Evolutionary conservation across 1,139 yeast genomes (phyloP).

Genomic region (Waltiozyma sp.): DNA sequence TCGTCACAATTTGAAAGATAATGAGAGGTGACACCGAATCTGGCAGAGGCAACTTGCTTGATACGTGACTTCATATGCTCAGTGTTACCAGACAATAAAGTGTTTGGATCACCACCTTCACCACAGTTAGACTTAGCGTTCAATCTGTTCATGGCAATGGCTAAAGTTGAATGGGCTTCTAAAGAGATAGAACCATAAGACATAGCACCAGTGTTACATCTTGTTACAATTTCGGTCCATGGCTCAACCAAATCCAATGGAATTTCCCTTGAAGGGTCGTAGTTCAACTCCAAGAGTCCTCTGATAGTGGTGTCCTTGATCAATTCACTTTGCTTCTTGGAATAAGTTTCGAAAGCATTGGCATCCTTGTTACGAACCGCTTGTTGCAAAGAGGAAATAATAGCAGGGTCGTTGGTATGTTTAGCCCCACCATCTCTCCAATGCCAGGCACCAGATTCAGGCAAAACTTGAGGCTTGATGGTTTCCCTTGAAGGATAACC

Average conservation of each 20-base stretch:
- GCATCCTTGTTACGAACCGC: constrained; percentile 96
- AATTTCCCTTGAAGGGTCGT: constrained; percentile 54
- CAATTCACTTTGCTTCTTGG: constrained; percentile 85
- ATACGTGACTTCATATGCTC: constrained; percentile 97
- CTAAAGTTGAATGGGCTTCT: constrained; percentile 96
- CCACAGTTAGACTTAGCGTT: constrained; percentile 98
- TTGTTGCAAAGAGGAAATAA: constrained; percentile 91
- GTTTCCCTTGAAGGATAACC: constrained; percentile 79
- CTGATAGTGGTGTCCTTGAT: constrained; percentile 87
- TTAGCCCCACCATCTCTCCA: constrained; percentile 99
- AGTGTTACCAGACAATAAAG: constrained; percentile 66
- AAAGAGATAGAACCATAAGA: constrained; percentile 96
- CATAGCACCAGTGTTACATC: constrained; percentile 99
- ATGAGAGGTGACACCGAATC: constrained; percentile 95
- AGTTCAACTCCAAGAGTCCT: constrained; percentile 88
- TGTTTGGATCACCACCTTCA: constrained; percentile 99
- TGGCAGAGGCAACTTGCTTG: constrained; percentile 95
- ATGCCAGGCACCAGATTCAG: constrained; percentile 95
- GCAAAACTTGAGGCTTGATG: constrained; percentile 54
- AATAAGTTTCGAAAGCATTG: constrained; percentile 81
- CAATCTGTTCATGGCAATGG: constrained; percentile 95
- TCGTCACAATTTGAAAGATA: constrained; percentile 95
- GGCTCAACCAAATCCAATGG: constrained; percentile 98
- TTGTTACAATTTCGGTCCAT: constrained; percentile 96
- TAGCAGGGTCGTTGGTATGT: constrained; percentile 89